Conservation (phyloP, 1,284 basidiomycete genomes). For the Pascua guehoae region DNA sequence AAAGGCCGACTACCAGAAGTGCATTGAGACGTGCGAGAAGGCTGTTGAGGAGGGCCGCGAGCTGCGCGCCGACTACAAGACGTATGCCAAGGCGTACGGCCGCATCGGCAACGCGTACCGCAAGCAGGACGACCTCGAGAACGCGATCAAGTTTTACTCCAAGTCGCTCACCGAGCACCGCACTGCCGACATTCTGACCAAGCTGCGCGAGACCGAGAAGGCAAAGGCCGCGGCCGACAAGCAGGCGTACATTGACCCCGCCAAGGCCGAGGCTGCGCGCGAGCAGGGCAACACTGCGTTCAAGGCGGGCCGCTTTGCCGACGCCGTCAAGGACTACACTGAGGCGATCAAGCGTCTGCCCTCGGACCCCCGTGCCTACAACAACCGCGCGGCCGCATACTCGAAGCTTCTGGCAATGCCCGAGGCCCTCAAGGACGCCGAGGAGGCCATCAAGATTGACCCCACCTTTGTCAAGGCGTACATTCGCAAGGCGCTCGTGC, state of each 20-base stretch:
- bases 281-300: slow-evolving; percentile 90
- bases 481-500: slow-evolving; percentile 85
- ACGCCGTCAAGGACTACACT: slow-evolving; percentile 87
- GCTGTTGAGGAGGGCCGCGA: slow-evolving; percentile 88
- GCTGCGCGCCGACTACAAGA: slow-evolving; percentile 57
- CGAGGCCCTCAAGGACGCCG: slow-evolving; percentile 93
- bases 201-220: slow-evolving; percentile 80
- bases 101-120: slow-evolving; percentile 83
- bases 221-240: slow-evolving; percentile 71
- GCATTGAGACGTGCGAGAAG: slow-evolving; percentile 87
- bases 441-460: slow-evolving; percentile 90
- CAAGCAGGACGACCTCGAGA: slow-evolving; percentile 71
- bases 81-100: slow-evolving; percentile 70
- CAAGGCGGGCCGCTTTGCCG: slow-evolving; percentile 86
- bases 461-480: slow-evolving; percentile 90
- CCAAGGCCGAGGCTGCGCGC: slow-evolving; percentile 74
- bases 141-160: slow-evolving; percentile 83
- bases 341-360: slow-evolving; percentile 97
- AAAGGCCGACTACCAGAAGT: slow-evolving; percentile 82
- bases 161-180: slow-evolving; percentile 96
- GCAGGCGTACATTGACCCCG: slow-evolving; percentile 84
- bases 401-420: slow-evolving; percentile 90
- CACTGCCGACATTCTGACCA: slow-evolving; percentile 86
- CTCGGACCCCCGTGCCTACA: slow-evolving; percentile 84
- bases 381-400: slow-evolving; percentile 95